Evolutionary conservation across 2,329 filamentous ascomycete species (phyloP).

Genomic region (Aspergillus bombycis): DNA sequence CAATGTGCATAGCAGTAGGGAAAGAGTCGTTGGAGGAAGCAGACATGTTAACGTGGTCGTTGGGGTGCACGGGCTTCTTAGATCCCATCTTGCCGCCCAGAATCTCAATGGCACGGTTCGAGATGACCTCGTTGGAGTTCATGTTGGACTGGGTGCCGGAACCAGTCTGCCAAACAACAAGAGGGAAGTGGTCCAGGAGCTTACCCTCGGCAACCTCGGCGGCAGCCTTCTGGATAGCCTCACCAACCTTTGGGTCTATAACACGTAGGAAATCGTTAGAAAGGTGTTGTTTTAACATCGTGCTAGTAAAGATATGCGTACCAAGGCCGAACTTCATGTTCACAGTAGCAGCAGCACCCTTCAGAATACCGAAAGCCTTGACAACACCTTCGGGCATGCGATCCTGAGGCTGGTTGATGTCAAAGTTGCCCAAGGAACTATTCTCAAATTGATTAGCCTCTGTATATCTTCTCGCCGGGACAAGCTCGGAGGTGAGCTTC

Average conservation of each 20-base stretch:
- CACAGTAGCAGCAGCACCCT: conserved; percentile 92
- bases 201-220: conserved; percentile 91
- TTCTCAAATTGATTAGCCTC: conserved; percentile 26
- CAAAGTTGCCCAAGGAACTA: conserved; percentile 90
- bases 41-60: conserved; percentile 99
- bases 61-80: conserved; percentile 99
- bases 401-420: conserved; percentile 98
- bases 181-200: conserved; percentile 94
- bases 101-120: conserved; percentile 98
- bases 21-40: conserved; percentile 99
- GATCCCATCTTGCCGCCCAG: conserved; percentile 88
- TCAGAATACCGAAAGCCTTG: conserved; percentile 93
- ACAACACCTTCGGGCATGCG: conserved; percentile 94
- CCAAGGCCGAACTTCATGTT: conserved; percentile 93
- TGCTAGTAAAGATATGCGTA: conserved; percentile 27
- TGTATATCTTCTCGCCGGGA: not conserved
- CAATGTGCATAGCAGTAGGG: conserved; percentile 99
- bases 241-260: conserved; percentile 81
- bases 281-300: not conserved
- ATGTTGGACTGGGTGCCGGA: conserved; percentile 99
- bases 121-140: conserved; percentile 99
- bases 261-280: conserved; percentile 38
- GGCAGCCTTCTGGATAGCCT: conserved; percentile 93
- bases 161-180: conserved; percentile 98
- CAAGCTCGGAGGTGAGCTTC: not conserved